phyloP scores from a whole-genome alignment of 768 basidiomycete genomes.

The Tricholoma matsutake region DNA sequence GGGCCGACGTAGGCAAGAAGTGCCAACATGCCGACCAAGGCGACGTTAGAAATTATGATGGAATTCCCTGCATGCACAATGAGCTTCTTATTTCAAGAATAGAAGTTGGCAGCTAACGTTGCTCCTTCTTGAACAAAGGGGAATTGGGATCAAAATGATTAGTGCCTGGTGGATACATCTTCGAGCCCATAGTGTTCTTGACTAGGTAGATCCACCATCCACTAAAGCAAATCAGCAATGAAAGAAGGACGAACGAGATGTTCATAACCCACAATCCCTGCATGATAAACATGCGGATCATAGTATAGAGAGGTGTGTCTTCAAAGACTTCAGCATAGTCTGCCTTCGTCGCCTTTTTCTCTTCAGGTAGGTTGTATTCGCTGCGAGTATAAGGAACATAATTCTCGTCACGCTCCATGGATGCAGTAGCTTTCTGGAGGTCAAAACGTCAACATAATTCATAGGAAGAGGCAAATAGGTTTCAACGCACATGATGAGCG shows the following conservation, averaged over 20 bases:
- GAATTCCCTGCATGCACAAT: conserved; percentile 26
- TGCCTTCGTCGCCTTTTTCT: conserved; percentile 32
- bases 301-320: conserved; percentile 47
- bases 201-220: conserved; percentile 30
- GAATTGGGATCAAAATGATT: conserved; percentile 41
- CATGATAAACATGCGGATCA: conserved; percentile 44
- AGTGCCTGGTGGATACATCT: conserved; percentile 45
- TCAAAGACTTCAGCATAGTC: conserved; percentile 51
- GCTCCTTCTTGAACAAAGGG: conserved; percentile 37
- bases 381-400: conserved; percentile 53
- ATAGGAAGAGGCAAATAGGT: neutral
- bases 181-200: conserved; percentile 46
- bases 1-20: conserved; percentile 23
- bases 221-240: neutral
- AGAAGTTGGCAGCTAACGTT: conserved; percentile 27
- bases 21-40: conserved; percentile 23
- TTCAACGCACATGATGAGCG: conserved; percentile 53
- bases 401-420: conserved; percentile 77
- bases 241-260: neutral
- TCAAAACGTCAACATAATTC: neutral
- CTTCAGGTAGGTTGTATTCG: conserved; percentile 39
- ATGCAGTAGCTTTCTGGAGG: conserved; percentile 58
- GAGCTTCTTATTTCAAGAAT: neutral
- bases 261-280: conserved; percentile 37
- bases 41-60: conserved; percentile 36